phyloP scores from a whole-genome alignment of 495 filamentous ascomycete species.

The Cryomyces minteri region DNA sequence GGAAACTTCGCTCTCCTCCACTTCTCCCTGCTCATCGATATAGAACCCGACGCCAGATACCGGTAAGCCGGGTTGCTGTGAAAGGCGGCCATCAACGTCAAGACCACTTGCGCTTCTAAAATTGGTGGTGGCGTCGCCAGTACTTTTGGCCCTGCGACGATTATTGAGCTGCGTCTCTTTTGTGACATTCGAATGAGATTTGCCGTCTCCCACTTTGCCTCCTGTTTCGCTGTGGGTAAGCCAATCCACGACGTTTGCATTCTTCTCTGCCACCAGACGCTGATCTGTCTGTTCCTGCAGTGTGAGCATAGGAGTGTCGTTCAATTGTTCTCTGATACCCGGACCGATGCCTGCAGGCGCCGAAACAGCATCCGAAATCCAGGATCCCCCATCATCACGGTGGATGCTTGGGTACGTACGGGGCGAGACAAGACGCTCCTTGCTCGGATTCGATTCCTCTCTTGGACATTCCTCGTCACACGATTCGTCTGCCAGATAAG shows the following conservation, averaged over 20 bases:
- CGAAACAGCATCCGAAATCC: neutral
- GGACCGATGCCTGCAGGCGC: neutral
- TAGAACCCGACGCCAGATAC: constrained; percentile 5
- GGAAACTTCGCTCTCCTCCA: constrained; percentile 10
- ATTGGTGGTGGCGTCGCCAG: constrained; percentile 6
- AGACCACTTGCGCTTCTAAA: neutral
- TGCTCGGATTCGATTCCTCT: too few species aligned
- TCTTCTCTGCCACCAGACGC: constrained; percentile 10
- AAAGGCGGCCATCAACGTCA: neutral
- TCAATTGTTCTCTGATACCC: neutral
- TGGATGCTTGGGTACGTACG: neutral
- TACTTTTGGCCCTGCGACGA: constrained; percentile 13
- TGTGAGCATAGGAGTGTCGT: constrained; percentile 6
- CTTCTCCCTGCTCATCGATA: constrained; percentile 13
- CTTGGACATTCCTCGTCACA: constrained; percentile 1
- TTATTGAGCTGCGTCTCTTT: constrained; percentile 1
- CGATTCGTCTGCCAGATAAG: constrained; percentile 6
- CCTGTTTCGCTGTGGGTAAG: constrained; percentile 13
- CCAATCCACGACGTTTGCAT: constrained; percentile 16
- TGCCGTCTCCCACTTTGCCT: constrained; percentile 6
- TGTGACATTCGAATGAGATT: neutral
- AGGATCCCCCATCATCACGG: constrained; percentile 7
- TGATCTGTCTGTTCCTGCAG: constrained; percentile 13
- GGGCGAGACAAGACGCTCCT: too few species aligned
- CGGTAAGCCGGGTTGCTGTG: neutral